phyloP scores from a whole-genome alignment of 257 asterid species.

The Primulina huaijiensis region DNA sequence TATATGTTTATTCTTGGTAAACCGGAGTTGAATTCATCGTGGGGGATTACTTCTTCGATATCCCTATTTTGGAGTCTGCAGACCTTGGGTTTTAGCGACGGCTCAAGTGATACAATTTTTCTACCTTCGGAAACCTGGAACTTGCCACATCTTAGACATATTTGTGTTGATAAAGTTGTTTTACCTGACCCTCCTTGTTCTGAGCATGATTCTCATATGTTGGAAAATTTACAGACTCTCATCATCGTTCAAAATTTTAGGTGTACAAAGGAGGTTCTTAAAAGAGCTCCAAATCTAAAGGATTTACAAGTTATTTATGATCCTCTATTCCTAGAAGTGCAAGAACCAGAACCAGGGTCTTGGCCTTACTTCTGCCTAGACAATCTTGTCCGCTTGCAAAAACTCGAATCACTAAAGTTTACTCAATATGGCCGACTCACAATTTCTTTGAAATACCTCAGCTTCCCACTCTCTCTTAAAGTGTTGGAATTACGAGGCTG shows the following conservation, averaged over 20 bases:
- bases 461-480: neutral
- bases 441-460: neutral
- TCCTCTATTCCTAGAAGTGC: neutral
- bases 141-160: constrained; percentile 9
- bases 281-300: neutral
- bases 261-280: neutral
- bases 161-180: neutral
- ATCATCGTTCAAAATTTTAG: neutral
- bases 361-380: no score
- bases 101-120: no score
- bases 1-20: no score
- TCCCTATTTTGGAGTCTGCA: no score
- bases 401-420: constrained; percentile 7
- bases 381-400: neutral
- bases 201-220: no score
- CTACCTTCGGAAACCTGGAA: neutral
- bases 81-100: no score
- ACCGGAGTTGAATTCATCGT: no score
- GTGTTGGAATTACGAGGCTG: neutral
- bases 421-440: no score
- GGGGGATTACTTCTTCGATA: no score
- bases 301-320: neutral
- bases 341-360: no score
- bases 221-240: neutral
- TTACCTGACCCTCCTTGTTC: neutral